Evolutionary conservation across 306 rosid species (phyloP).

Genomic region (Hippophae gyantsensis): DNA sequence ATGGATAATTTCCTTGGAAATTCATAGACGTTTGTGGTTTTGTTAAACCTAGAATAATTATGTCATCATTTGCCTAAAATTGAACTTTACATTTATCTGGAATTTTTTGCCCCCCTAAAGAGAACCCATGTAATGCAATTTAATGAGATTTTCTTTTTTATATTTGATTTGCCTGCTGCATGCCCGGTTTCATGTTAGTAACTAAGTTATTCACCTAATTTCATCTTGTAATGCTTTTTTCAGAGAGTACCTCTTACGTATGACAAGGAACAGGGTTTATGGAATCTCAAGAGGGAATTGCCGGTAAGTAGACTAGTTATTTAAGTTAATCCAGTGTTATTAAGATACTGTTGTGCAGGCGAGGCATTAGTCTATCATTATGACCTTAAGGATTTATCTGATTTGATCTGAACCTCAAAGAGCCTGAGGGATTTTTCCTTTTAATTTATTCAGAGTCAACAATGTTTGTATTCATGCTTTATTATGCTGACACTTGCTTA

Average conservation of each 20-base stretch:
- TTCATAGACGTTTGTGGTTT: not conserved
- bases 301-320: conserved; percentile 39
- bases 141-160: too few relatives aligned
- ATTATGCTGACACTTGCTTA: too few relatives aligned
- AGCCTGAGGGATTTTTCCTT: too few relatives aligned
- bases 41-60: too few relatives aligned
- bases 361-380: not conserved
- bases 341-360: not conserved
- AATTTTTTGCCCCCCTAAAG: not conserved
- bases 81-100: not conserved
- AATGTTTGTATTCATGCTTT: too few relatives aligned
- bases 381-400: too few relatives aligned
- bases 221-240: conserved; percentile 20
- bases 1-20: not conserved
- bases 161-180: not conserved
- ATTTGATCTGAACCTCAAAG: too few relatives aligned
- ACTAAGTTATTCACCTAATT: not conserved
- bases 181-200: not conserved
- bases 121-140: not conserved
- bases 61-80: not conserved
- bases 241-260: conserved; percentile 68
- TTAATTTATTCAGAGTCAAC: too few relatives aligned
- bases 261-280: conserved; percentile 42
- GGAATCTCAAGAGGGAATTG: conserved; percentile 73
- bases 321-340: not conserved